Base-by-base conservation (phyloP, 2,329 filamentous ascomycete genomes). In the Chalaropsis thielavioides region DNA sequence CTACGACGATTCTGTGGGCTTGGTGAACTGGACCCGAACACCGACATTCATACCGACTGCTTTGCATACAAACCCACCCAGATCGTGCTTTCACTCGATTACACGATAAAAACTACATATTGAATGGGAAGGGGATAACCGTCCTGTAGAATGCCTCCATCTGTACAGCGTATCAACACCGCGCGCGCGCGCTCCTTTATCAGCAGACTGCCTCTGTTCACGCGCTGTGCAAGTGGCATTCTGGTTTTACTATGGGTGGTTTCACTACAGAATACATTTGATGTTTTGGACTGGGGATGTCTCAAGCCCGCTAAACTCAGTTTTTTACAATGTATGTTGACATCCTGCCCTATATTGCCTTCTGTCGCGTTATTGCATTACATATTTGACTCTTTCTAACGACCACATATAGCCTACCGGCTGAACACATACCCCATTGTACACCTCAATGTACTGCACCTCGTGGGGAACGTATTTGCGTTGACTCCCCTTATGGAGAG, bases 391-490 rank as follows among this genome's bases (percentile, higher is more conserved):
- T 51, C 8, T 7, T 22, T 51, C 46, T 51, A 51, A 51, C 46
- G 2, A 22, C 10, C 11, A 51, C 5, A 27, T 17, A 63, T 73
- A 96, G 92, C 95, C 78, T 92, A 96, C 75, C 86, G 94, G 68
- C 81, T 95, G 43, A 96, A 96, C 73, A 95, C 92, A 0, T 99
- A 90, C 72, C 90, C 92, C 0, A 79, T 99, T 65, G 85, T 96
- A 67, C 94, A 99, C 73, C 75, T 84, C 56, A 88, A 87, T 70
- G 81, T 95, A 73, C 78, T 96, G 70, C 94, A 97, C 75, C 81
- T 87, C 68, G 72, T 92, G 63, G 77, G 95, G 72, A 96, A 97
- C 75, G 74, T 90, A 27, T 63, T 95, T 68, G 89, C 90, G 24
- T 74, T 97, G 68, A 86, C 87, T 46, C 94, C 94, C n/a, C 79